Base-by-base conservation (phyloP, 169 alveolate genomes). In the Babesia caballi region DNA sequence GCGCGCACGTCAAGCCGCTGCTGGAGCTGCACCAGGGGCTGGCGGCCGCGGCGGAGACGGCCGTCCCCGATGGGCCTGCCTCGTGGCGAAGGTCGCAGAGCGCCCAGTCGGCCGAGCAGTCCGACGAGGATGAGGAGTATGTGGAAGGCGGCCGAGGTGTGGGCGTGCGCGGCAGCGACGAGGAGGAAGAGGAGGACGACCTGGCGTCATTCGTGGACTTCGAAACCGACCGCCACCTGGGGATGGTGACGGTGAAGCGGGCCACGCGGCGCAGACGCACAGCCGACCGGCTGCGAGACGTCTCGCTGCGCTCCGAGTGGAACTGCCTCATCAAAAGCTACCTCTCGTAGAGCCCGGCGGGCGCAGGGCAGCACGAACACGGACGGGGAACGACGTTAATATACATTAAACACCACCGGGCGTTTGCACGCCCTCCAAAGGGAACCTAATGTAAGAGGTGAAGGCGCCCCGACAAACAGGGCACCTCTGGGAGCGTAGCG, bases 401-500 rank as follows among this genome's bases (percentile, higher is more conserved):
- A 50, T 25, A 50, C 35, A 8, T 38, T 21, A n/a, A 23, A 15
- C 25, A 54, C 23, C 65, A 60, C 14, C 19, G 12, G 19, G n/a
- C n/a, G n/a, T n/a, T n/a, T n/a, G n/a, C n/a, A n/a, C n/a, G n/a
- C n/a, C n/a, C n/a, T n/a, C 53, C 41, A 78, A 58, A 12, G 82
- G 82, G 61, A 78, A 78, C 75, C 38, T 68, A 11, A 78, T 58
- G 54, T 78, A 78, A 0, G 87, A 78, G 17, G 65, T 41, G 51
- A 78, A 78, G 21, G 36, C 25, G 23, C 78, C 56, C n/a, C 92
- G 54, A 82, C 92, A 86, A 7, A 86, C 85, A 1, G 92, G 92
- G 56, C 92, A 86, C 76, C 83, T 86, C 49, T 86, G 91, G 51
- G 74, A 78, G 12, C 92, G 57, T 41, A 86, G 68, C 2, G 90